Percentiles rank a stretch among this genome's conserved stretches.
These are phyloP conservation scores for Calocera cornea DNA, from an alignment of 768 basidiomycete species.

Conservation along the genomic window DNA sequence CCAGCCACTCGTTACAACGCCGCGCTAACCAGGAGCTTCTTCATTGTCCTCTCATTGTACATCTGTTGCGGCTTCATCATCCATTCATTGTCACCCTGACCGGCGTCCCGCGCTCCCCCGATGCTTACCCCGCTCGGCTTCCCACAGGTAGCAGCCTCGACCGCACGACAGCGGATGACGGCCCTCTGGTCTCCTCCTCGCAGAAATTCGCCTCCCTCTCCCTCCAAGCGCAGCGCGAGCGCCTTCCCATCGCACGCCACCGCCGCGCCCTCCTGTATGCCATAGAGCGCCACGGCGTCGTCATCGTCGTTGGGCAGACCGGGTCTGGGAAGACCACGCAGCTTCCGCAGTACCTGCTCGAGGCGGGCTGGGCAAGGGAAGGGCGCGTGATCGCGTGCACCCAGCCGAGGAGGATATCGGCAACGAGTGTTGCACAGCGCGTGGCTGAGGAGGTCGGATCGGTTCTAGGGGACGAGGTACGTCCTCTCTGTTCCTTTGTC, in stretches of 20 bases:
- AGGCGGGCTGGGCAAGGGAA: constrained; percentile 81
- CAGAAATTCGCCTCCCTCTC: constrained; percentile 42
- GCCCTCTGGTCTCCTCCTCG: constrained; percentile 52
- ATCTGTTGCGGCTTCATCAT: neutral
- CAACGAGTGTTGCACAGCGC: constrained; percentile 81
- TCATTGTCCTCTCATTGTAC: neutral
- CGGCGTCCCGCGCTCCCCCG: neutral
- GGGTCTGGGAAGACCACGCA: constrained; percentile 98
- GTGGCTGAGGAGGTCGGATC: constrained; percentile 89
- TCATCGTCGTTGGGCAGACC: constrained; percentile 86
- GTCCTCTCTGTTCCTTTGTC: constrained; percentile 10
- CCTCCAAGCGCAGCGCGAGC: constrained; percentile 61
- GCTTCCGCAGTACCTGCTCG: constrained; percentile 85
- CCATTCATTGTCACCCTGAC: no score
- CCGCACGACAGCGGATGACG: constrained; percentile 65
- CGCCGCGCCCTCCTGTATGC: constrained; percentile 55
- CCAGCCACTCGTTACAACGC: neutral
- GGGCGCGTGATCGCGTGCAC: constrained; percentile 84
- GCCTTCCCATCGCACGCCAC: constrained; percentile 83
- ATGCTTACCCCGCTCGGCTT: neutral
- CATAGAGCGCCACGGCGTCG: constrained; percentile 68
- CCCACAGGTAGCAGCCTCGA: constrained; percentile 63
- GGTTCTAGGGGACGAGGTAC: constrained; percentile 74
- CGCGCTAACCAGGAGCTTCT: neutral
- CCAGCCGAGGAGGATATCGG: constrained; percentile 84